Evolutionary conservation across 2,329 filamentous ascomycete species (phyloP), one percentile per base, ranked within the genome.

Genomic region (Claviceps sorghi): DNA sequence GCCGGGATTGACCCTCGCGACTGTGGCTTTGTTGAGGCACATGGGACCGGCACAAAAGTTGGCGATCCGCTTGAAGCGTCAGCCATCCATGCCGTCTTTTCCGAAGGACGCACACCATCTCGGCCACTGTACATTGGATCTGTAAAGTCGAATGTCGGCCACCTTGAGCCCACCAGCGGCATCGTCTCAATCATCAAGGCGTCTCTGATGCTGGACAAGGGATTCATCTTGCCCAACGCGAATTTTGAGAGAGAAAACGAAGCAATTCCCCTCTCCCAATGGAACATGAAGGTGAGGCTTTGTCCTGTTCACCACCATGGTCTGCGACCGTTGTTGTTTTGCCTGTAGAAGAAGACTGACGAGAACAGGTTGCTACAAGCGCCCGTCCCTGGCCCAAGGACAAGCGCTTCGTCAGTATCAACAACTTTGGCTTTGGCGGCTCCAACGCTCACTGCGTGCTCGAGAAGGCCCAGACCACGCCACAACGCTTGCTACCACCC

Each of bases 31-130:
- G 58, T 71, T 38, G 76, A 81, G 57, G 73, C 73, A 3, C 78
- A 81, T 58, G 77, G 76, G 15, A 79, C 77, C 0, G 77, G 76
- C 6, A 81, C 78, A 19, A 67, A 67, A 43, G 71, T 72, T 1
- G 78, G 78, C 2, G 78, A 81, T 54, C 75, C 76, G 0, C 70
- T 74, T 13, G 78, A 80, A 54, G 72, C 72, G 1, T 64, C 62
- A 9, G 75, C 73, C 2, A 70, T 79, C 36, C 61, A 67, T 38
- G 65, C 67, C 9, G 69, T 73, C 0, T 69, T 77, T 34, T 64
- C 66, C 4, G 55, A 61, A 26, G 65, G 65, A 4, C 65, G 70
- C 8, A 65, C 67, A 29, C 59, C 64, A 19, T 61, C 66, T 7
- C 61, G 65, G 43, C 72, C 71, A 3, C 57, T 75, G 6, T 72